Percentiles rank a stretch among this genome's conserved stretches.
Conservation (phyloP, 805 yeast genomes). For the Yarrowia deformans region DNA sequence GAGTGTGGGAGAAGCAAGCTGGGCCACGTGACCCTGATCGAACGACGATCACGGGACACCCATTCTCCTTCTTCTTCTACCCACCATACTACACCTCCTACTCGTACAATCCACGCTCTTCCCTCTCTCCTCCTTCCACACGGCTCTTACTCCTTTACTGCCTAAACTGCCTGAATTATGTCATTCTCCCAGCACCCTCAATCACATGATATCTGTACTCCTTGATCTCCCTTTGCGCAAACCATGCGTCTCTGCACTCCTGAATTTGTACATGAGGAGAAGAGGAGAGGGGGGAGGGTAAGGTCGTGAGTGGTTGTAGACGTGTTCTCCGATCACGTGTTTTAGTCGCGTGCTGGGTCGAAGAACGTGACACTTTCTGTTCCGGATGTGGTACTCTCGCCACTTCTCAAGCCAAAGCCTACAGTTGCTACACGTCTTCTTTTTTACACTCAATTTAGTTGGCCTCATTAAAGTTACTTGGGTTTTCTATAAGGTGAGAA, state of each 20-base stretch:
- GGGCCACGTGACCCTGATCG: too few species aligned
- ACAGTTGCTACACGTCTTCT: not conserved
- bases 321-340: too few species aligned
- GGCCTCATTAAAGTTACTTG: slow-evolving; percentile 2
- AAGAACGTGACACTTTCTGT: too few species aligned
- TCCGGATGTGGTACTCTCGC: too few species aligned
- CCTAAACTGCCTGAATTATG: slow-evolving; percentile 32
- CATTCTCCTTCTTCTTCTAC: too few species aligned
- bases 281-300: not conserved
- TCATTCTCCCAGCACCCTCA: slow-evolving; percentile 36
- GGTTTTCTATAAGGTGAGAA: not conserved
- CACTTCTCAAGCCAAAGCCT: not conserved
- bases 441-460: not conserved
- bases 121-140: not conserved
- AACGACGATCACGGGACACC: too few species aligned
- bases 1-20: not conserved
- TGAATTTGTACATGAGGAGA: slow-evolving; percentile 23
- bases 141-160: slow-evolving; percentile 9
- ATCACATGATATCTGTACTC: slow-evolving; percentile 33
- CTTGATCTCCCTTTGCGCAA: slow-evolving; percentile 38
- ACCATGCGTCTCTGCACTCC: slow-evolving; percentile 36
- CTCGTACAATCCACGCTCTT: not conserved
- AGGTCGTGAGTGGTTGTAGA: not conserved
- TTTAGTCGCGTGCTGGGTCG: too few species aligned
- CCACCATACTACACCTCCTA: too few species aligned